These are phyloP conservation scores for Secale cereale DNA, from an alignment of 176 grass and related monocot species.

Conservation along the genomic window DNA sequence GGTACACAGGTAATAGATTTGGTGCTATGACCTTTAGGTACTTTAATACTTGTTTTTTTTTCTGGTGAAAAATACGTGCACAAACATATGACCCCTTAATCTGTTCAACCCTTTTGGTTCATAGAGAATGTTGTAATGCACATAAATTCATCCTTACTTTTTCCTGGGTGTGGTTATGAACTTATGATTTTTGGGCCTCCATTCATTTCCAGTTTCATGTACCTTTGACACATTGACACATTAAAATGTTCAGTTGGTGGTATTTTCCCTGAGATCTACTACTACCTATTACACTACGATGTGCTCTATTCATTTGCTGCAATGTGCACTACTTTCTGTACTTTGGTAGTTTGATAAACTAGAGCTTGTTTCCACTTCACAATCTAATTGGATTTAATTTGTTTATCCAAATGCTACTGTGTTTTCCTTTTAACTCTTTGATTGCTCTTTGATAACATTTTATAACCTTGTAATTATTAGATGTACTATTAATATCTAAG, in stretches of 20 bases:
- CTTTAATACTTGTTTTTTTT: not conserved
- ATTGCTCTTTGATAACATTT: not conserved
- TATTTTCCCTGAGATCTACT: conserved; percentile 3
- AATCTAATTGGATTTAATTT: not conserved
- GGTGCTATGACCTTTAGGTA: not conserved
- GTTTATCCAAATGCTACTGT: not conserved
- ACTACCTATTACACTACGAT: not conserved
- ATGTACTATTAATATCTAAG: not conserved
- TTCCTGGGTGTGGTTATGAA: no score
- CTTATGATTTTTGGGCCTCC: not conserved
- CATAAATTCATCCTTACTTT: not conserved
- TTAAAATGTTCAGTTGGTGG: conserved; percentile 5
- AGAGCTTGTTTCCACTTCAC: not conserved
- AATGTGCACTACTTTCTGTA: conserved; percentile 2
- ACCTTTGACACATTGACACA: not conserved
- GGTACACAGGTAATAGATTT: conserved; percentile 74
- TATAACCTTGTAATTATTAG: not conserved
- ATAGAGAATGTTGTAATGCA: not conserved
- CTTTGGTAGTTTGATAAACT: not conserved
- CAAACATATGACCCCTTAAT: not conserved
- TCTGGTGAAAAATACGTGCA: not conserved
- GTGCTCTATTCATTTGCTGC: not conserved
- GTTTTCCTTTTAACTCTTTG: not conserved
- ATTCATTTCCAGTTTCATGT: not conserved
- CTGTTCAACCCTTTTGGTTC: not conserved